Evolutionary conservation across 441 rosid genomes (phyloP).

Genomic region (Aquilaria agallochum): DNA sequence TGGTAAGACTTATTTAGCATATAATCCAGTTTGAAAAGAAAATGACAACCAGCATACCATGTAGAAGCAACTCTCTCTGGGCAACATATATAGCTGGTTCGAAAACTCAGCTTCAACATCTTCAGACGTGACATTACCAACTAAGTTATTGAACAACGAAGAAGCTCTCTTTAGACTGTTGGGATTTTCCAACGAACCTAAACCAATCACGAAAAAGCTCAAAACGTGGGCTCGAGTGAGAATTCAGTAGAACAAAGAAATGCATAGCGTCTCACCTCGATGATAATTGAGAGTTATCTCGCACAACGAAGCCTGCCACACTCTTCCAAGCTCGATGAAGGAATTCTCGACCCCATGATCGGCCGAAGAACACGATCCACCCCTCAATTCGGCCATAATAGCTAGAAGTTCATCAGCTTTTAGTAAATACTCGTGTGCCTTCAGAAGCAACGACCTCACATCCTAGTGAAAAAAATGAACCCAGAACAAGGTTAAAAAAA

Average conservation of each 20-base stretch:
- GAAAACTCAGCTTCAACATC: conserved; percentile 73
- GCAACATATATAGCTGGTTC: conserved; percentile 45
- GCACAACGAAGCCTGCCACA: conserved; percentile 85
- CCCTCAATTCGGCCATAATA: conserved; percentile 37
- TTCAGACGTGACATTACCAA: conserved; percentile 42
- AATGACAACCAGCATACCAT: conserved; percentile 44
- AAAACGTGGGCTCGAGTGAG: conserved; percentile 22
- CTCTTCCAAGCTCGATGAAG: conserved; percentile 60
- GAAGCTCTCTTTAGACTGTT: conserved; percentile 32
- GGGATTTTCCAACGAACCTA: conserved; percentile 27
- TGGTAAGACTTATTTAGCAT: background rate
- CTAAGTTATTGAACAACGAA: conserved; percentile 50
- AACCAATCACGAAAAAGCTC: conserved; percentile 1
- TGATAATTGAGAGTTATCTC: conserved; percentile 56
- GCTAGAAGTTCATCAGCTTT: conserved; percentile 40
- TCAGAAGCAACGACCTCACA: conserved; percentile 41
- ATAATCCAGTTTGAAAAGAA: background rate
- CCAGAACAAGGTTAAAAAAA: background rate
- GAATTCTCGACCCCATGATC: conserved; percentile 26
- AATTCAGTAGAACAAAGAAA: no score
- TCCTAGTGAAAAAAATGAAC: conserved; percentile 27
- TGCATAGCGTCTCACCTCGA: conserved; percentile 11
- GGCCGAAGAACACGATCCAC: conserved; percentile 17
- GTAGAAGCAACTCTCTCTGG: conserved; percentile 65
- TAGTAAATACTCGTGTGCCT: conserved; percentile 52